Evolutionary conservation across 495 filamentous ascomycete genomes (phyloP).

Genomic region (Neurospora sublineolata): DNA sequence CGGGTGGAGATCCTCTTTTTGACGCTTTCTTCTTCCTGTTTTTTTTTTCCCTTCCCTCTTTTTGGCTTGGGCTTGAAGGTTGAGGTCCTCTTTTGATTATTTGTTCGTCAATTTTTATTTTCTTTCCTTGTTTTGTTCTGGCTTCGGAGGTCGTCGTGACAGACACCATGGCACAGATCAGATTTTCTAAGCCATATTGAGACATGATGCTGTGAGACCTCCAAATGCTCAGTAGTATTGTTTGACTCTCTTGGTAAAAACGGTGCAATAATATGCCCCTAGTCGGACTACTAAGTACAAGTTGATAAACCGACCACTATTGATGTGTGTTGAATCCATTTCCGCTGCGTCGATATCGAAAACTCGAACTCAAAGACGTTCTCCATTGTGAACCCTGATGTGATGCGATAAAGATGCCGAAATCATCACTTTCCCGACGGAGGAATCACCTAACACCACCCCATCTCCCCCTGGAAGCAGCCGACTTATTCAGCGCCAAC

Average conservation of each 20-base stretch:
- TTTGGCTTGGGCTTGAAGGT: background rate
- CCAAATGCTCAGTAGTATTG: background rate
- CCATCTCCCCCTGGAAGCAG: constrained; percentile 25
- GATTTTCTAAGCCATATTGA: background rate
- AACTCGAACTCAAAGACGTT: background rate
- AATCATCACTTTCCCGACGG: background rate
- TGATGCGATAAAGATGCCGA: background rate
- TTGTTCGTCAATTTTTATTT: background rate
- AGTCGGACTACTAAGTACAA: background rate
- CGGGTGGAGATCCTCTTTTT: background rate
- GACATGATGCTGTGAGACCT: too few relatives aligned
- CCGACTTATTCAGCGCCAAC: constrained; percentile 44
- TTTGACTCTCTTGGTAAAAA: background rate
- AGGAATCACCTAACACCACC: constrained; percentile 19
- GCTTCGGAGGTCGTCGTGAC: background rate
- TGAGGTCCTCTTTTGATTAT: too few relatives aligned
- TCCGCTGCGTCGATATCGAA: background rate
- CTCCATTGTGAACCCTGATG: background rate
- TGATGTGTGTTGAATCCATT: background rate
- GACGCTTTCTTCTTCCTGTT: background rate
- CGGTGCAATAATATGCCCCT: background rate
- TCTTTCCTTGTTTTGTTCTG: background rate
- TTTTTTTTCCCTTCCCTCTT: background rate
- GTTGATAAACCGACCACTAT: background rate
- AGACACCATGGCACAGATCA: background rate